phyloP scores from a whole-genome alignment of 1,284 basidiomycete genomes.

The Apiotrichum akiyoshidainum region DNA sequence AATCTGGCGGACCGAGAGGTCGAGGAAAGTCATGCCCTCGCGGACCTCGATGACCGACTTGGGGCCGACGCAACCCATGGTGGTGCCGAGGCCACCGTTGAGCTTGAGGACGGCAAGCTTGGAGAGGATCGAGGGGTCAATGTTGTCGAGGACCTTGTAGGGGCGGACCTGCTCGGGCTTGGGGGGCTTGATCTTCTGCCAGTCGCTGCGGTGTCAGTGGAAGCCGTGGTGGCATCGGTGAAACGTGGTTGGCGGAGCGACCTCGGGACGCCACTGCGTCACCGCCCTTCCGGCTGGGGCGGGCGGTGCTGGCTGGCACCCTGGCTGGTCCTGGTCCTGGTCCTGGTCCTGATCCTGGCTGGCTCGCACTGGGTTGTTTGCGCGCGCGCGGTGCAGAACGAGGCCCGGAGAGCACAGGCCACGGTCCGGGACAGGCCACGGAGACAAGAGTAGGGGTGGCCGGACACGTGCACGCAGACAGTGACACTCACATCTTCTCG shows the following conservation, averaged over 20 bases:
- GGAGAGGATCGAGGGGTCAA: constrained; percentile 70
- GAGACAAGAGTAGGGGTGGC: no score
- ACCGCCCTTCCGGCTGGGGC: no score
- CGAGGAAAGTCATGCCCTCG: constrained; percentile 98
- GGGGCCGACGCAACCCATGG: constrained; percentile 55
- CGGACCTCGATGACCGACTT: constrained; percentile 89
- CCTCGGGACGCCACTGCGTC: no score
- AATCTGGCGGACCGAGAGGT: constrained; percentile 94
- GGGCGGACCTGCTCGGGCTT: constrained; percentile 87
- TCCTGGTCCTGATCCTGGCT: no score
- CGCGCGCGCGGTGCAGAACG: no score
- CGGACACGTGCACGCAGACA: no score
- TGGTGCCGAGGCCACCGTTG: constrained; percentile 90
- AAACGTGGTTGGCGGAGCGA: neutral
- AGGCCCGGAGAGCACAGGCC: no score
- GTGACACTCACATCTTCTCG: constrained; percentile 75
- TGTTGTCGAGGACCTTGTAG: constrained; percentile 69
- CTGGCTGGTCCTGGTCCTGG: no score
- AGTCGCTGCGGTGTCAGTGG: constrained; percentile 62
- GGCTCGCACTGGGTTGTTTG: no score
- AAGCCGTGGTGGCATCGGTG: no score
- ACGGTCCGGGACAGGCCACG: no score
- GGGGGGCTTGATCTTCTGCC: constrained; percentile 97
- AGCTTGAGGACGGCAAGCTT: constrained; percentile 99
- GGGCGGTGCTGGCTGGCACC: neutral